Evolutionary conservation across 2,329 filamentous ascomycete species (phyloP).

Genomic region (Seiridium unicorne): DNA sequence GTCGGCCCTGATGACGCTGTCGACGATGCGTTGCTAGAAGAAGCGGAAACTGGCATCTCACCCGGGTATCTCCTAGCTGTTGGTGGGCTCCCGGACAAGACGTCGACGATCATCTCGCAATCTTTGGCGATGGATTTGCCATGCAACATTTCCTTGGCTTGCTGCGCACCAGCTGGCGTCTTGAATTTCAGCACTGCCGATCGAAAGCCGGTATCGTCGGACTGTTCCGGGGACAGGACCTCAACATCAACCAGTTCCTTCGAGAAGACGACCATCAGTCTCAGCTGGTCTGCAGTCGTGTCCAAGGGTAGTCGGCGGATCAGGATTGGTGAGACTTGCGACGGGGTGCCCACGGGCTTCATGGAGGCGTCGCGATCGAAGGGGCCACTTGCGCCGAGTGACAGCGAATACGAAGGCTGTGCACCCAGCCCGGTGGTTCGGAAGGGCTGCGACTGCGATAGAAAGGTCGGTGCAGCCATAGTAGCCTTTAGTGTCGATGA

Average conservation of each 20-base stretch:
- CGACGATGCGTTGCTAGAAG: conserved; percentile 40
- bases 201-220: conserved; percentile 47
- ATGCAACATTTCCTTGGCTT: conserved; percentile 57
- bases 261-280: conserved; percentile 58
- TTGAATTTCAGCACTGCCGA: conserved; percentile 55
- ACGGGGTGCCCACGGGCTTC: conserved; percentile 36
- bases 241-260: conserved; percentile 53
- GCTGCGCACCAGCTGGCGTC: conserved; percentile 48
- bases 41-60: conserved; percentile 37
- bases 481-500: conserved; percentile 21
- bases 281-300: conserved; percentile 52
- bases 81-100: conserved; percentile 43
- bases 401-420: conserved; percentile 31
- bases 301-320: conserved; percentile 54
- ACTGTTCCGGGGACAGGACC: conserved; percentile 47
- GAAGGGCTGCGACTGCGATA: conserved; percentile 38
- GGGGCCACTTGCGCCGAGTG: conserved; percentile 27
- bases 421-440: conserved; percentile 28
- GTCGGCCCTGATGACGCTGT: conserved; percentile 44
- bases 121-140: conserved; percentile 53
- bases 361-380: conserved; percentile 40
- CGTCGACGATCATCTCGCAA: conserved; percentile 59
- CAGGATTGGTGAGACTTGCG: conserved; percentile 40
- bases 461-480: conserved; percentile 46
- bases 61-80: conserved; percentile 49